These are phyloP conservation scores for Leersia perrieri DNA, from an alignment of 176 grass and related monocot species.

Conservation along the genomic window DNA sequence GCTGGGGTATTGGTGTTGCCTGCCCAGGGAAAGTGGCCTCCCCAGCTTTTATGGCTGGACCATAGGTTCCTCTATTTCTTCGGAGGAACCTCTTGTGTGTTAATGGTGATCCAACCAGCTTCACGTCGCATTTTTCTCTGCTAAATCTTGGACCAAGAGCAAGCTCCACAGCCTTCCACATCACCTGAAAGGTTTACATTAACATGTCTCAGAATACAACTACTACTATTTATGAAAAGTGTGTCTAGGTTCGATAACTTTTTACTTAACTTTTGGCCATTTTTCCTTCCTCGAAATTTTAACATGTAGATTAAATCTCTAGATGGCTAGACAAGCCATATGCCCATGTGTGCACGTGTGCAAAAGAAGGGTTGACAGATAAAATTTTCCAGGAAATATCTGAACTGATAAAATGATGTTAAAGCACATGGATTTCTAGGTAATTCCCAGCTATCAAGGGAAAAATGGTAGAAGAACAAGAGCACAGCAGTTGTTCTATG, in stretches of 20 bases:
- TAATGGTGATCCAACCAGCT: constrained; percentile 76
- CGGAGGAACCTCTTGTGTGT: constrained; percentile 83
- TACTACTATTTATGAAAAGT: constrained; percentile 4
- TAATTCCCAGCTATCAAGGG: constrained; percentile 10
- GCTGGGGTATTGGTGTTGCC: constrained; percentile 73
- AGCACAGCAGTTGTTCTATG: constrained; percentile 7
- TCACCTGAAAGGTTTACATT: constrained; percentile 55
- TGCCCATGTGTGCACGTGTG: background rate
- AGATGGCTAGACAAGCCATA: background rate
- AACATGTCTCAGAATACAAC: constrained; percentile 18
- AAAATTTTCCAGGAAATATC: constrained; percentile 1
- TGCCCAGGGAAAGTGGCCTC: constrained; percentile 90
- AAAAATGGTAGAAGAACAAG: background rate
- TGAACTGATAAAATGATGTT: background rate
- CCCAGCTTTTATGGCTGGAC: constrained; percentile 91
- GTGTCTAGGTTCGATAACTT: background rate
- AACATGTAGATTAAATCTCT: background rate
- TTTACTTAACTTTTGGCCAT: constrained; percentile 16
- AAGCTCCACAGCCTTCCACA: constrained; percentile 91
- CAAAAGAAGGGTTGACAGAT: background rate
- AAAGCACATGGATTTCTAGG: background rate
- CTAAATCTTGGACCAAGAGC: constrained; percentile 73
- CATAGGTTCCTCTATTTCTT: constrained; percentile 89
- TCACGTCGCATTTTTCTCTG: constrained; percentile 77
- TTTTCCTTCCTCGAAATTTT: background rate